Percentiles rank a stretch among this genome's conserved stretches.
These are phyloP conservation scores for Pleurotus tuber-regium DNA, from an alignment of 768 basidiomycete species.

Conservation along the genomic window DNA sequence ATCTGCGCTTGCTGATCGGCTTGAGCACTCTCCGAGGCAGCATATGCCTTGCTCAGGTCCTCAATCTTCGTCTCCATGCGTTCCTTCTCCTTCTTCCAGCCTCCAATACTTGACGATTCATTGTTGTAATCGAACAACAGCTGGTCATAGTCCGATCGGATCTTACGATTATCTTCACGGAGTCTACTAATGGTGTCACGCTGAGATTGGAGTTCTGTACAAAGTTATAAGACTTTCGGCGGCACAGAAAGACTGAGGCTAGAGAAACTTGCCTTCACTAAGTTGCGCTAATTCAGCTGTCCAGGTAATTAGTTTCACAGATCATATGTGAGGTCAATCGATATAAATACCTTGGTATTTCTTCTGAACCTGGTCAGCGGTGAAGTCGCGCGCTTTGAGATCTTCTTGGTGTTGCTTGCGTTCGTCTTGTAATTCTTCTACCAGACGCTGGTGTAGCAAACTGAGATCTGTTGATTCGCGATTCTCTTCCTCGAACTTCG, in stretches of 20 bases:
- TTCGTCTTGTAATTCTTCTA: slow-evolving; percentile 76
- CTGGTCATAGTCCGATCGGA: slow-evolving; percentile 73
- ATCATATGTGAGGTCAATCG: too few relatives aligned
- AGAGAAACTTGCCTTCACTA: slow-evolving; percentile 58
- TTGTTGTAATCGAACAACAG: slow-evolving; percentile 74
- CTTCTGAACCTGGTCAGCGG: slow-evolving; percentile 77
- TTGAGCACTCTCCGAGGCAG: slow-evolving; percentile 67
- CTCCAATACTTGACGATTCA: slow-evolving; percentile 71
- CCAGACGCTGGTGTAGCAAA: slow-evolving; percentile 61
- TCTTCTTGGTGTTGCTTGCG: slow-evolving; percentile 78
- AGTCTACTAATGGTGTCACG: slow-evolving; percentile 72
- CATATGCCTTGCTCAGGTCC: slow-evolving; percentile 74
- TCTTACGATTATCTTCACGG: slow-evolving; percentile 77
- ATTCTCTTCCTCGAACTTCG: slow-evolving; percentile 65
- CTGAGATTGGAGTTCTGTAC: slow-evolving; percentile 71
- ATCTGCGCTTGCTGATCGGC: slow-evolving; percentile 84
- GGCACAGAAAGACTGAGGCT: neutral
- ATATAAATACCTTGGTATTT: slow-evolving; percentile 73
- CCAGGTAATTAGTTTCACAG: too few relatives aligned
- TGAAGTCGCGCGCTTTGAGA: slow-evolving; percentile 75
- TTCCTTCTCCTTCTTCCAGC: slow-evolving; percentile 89
- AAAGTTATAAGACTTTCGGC: slow-evolving; percentile 5
- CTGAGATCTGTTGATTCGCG: slow-evolving; percentile 65
- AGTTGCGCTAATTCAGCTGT: slow-evolving; percentile 75
- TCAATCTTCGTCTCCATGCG: slow-evolving; percentile 80